Evolutionary conservation across 768 basidiomycete species (phyloP).

Genomic region (Russula ochroleuca): DNA sequence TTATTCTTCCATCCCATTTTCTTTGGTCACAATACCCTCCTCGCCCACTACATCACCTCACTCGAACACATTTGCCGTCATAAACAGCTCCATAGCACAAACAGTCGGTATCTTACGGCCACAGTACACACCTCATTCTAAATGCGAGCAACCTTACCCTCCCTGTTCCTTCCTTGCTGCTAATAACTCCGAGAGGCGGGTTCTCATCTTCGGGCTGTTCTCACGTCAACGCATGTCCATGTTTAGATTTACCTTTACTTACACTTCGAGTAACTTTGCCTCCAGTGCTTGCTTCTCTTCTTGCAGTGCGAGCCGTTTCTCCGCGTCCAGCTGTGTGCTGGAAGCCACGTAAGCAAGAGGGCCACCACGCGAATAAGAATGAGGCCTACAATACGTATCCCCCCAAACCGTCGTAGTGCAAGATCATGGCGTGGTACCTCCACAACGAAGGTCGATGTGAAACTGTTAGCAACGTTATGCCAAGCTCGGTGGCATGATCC

Average conservation of each 20-base stretch:
- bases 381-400: constrained; percentile 86
- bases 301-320: constrained; percentile 83
- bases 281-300: constrained; percentile 92
- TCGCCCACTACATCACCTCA: not conserved
- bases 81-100: not conserved
- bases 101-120: not conserved
- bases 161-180: constrained; percentile 31
- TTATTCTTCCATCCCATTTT: not conserved
- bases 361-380: not conserved
- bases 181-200: constrained; percentile 64
- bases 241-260: constrained; percentile 36
- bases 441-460: constrained; percentile 93
- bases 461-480: constrained; percentile 91
- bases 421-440: constrained; percentile 84
- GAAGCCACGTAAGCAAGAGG: constrained; percentile 1
- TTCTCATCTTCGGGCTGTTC: constrained; percentile 73
- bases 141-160: constrained; percentile 1
- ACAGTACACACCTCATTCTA: not conserved
- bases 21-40: not conserved
- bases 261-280: constrained; percentile 82
- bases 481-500: constrained; percentile 80
- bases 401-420: constrained; percentile 92
- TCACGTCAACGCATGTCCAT: constrained; percentile 11
- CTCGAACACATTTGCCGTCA: not conserved
- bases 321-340: constrained; percentile 86